Percentiles rank a stretch among this genome's conserved stretches.
Evolutionary conservation across 2,329 filamentous ascomycete genomes (phyloP).

Genomic region (Hypoxylon sp.): DNA sequence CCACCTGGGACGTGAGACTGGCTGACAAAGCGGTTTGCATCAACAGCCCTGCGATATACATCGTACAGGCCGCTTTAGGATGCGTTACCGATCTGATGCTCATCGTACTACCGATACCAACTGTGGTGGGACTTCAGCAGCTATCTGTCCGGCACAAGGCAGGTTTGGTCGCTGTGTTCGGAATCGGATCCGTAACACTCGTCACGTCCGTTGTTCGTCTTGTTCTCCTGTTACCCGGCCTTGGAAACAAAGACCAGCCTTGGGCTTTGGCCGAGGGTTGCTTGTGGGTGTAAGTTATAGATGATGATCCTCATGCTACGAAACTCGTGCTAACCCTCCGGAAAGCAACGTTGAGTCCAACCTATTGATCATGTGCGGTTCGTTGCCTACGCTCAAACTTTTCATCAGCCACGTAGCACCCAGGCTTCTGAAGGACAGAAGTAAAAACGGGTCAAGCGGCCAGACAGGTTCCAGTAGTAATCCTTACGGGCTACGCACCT

Average conservation of each 20-base stretch:
- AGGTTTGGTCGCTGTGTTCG: conserved; percentile 15
- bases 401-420: conserved; percentile 8
- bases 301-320: background rate
- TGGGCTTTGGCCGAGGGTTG: conserved; percentile 13
- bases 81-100: conserved; percentile 20
- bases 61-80: conserved; percentile 12
- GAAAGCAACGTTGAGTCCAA: conserved; percentile 21
- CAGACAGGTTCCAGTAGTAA: background rate
- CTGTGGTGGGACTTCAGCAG: conserved; percentile 14
- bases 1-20: conserved; percentile 16
- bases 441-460: background rate
- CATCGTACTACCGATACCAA: conserved; percentile 18
- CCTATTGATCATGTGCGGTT: conserved; percentile 23
- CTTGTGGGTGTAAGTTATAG: conserved; percentile 23
- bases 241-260: conserved; percentile 5
- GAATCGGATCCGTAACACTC: conserved; percentile 16
- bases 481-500: conserved; percentile 11
- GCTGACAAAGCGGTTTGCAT: conserved; percentile 4
- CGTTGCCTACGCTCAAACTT: conserved; percentile 11
- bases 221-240: conserved; percentile 4
- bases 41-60: conserved; percentile 8
- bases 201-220: conserved; percentile 15
- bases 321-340: background rate
- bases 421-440: background rate
- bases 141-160: conserved; percentile 12